phyloP scores from a whole-genome alignment of 2,329 filamentous ascomycete genomes.

The Epichloe elymi region DNA sequence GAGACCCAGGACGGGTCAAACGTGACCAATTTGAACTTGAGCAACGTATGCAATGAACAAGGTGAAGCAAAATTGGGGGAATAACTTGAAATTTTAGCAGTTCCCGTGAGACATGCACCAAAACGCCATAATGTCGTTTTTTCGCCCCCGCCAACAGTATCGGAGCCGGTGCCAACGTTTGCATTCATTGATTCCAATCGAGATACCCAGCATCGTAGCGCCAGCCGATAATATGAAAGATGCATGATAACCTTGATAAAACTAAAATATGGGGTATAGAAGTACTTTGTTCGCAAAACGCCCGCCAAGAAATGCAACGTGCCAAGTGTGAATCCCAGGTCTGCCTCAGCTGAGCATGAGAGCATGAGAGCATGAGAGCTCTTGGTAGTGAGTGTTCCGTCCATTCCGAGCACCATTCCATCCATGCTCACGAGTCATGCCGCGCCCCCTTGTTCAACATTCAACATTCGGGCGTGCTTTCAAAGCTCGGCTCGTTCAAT shows the following conservation, averaged over 20 bases:
- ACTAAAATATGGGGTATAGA: neutral
- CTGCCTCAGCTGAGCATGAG: no score
- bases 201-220: neutral
- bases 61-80: neutral
- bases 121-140: neutral
- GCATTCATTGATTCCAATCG: neutral
- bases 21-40: neutral
- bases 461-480: neutral
- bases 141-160: neutral
- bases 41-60: neutral
- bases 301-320: neutral
- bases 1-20: neutral
- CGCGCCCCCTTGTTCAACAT: no score
- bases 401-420: neutral
- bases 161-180: neutral
- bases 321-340: neutral
- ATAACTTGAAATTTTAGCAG: neutral
- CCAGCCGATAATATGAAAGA: neutral
- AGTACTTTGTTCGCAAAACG: neutral
- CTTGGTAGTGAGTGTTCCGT: neutral
- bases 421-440: no score
- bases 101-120: neutral
- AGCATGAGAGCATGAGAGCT: neutral
- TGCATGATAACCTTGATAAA: neutral
- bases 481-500: conserved; percentile 20